A percentile compares a stretch with the other conserved stretches of the same genome.
Evolutionary conservation across 2,329 filamentous ascomycete genomes (phyloP).

Genomic region (Alternaria sp.): DNA sequence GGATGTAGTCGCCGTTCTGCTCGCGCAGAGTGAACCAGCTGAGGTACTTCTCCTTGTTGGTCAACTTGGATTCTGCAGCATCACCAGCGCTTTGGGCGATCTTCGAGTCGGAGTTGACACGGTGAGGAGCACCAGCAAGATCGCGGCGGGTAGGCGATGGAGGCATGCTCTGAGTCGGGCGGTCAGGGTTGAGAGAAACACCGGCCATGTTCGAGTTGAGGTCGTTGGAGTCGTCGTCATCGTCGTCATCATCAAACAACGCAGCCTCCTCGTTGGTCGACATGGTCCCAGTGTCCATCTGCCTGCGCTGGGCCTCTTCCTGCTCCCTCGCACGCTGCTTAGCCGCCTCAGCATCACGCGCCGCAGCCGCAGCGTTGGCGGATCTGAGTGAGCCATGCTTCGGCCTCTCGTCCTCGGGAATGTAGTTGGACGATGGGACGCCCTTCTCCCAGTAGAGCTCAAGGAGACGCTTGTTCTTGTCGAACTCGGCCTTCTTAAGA

Average conservation of each 20-base stretch:
- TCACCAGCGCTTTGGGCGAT: conserved; percentile 72
- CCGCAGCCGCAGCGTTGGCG: conserved; percentile 76
- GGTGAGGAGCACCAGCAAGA: conserved; percentile 73
- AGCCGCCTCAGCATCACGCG: conserved; percentile 80
- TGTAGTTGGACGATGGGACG: conserved; percentile 91
- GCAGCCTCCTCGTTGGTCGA: conserved; percentile 92
- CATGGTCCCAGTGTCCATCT: conserved; percentile 93
- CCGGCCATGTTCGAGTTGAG: conserved; percentile 90
- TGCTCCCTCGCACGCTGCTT: conserved; percentile 82
- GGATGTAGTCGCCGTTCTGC: conserved; percentile 93
- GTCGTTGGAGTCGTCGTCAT: conserved; percentile 78
- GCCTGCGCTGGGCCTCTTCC: conserved; percentile 88
- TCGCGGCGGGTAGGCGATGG: conserved; percentile 84
- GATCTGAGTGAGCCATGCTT: conserved; percentile 79
- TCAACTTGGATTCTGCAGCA: conserved; percentile 78
- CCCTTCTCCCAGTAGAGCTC: conserved; percentile 99
- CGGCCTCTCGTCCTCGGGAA: conserved; percentile 95
- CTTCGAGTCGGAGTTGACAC: conserved; percentile 93
- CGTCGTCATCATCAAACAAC: conserved; percentile 93
- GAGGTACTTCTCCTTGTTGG: conserved; percentile 95
- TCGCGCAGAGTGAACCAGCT: conserved; percentile 88
- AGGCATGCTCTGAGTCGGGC: conserved; percentile 93
- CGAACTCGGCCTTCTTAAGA: conserved; percentile 98
- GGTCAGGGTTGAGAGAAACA: conserved; percentile 81
- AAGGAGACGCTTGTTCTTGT: conserved; percentile 91